Base-by-base conservation (phyloP, 2,329 filamentous ascomycete genomes). In the Alternaria alternata region DNA sequence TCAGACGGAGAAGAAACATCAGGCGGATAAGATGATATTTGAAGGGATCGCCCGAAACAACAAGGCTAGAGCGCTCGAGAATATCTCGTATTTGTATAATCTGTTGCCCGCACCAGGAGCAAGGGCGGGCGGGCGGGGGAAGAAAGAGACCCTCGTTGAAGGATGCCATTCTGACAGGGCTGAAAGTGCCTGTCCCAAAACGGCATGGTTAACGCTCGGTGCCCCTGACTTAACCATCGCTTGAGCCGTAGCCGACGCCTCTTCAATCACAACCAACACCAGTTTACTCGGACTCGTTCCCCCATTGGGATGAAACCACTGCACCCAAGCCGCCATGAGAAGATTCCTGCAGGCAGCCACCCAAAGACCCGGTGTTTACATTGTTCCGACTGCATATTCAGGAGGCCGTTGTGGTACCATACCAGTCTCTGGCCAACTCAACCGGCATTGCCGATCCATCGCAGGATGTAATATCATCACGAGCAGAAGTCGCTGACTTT, bases 231-330 rank as follows among this genome's bases (percentile, higher is more conserved):
- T 51, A 28, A 16, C 32, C 34, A 54, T 54, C 54, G 43, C 41
- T 36, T 46, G 39, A 26, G 18, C 57, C 39, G 32, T 59, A 59
- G 48, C 54, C 58, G 56, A 63, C 43, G 20, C 54, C 51, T 57
- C 55, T 44, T 42, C 47, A 41, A 58, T 52, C 54, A 56, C 47
- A 60, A 44, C 24, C 57, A 58, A 43, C 57, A 56, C 51, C 49
- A 49, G 22, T 22, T 57, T 28, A 24, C 48, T 52, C 59, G 48
- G 59, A 51, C 48, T 54, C 44, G 30, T 51, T 54, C 51, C 62
- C 57, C 41, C 61, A 59, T 62, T 39, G n/a, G 52, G 62, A 59
- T 57, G 57, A 62, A 57, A 60, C 57, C 53, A 56, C 42, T 36
- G 51, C n/a, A 36, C 30, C 7, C 34, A 53, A 57, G 47, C 59